Base-by-base conservation (phyloP, 352 stramenopile species). In the Thraustotheca clavata region DNA sequence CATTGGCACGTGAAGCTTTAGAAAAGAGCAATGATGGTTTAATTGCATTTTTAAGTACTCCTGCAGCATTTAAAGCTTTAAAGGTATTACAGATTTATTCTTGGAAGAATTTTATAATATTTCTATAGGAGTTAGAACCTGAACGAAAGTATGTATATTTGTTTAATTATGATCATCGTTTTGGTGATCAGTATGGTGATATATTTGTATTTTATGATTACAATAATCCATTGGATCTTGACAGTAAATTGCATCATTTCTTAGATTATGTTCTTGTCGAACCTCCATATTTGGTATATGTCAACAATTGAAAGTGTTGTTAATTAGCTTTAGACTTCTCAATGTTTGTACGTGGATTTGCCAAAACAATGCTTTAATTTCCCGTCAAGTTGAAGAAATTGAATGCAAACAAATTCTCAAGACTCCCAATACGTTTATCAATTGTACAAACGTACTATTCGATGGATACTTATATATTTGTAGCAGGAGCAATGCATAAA, bases 131-230 rank as follows among this genome's bases (percentile, higher is more conserved):
- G 20, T 12, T 59, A 16, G 59, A 67, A 46, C 41, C 40, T 4
- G 46, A 67, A 33, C 59, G 59, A 20, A 18, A 60, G 4, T 34
- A 67, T 33, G 59, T 67, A 16, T 67, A 67, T 24, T 39, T 67
- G n/a, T 67, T 67, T 36, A 48, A 67, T 26, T 67, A 67, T 27
- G 59, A 67, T 48, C 46, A 67, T 46, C 59, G 59, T 9, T 67
- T 67, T 60, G 41, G 46, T n/a, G 38, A 67, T 6, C 43, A 60
- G 27, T 67, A 67, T 48, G 41, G 41, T 16, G 59, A 67, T 33
- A 34, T 31, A n/a, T 67, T 67, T 46, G 59, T 62, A 8, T 67
- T 67, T 31, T 67, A 67, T 33, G 59, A 67, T 35, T 67, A 67
- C 59, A 67, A 59, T 43, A 33, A 52, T 16, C 59, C 59, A 48